Percentiles rank a stretch among this genome's conserved stretches.
phyloP scores from a whole-genome alignment of 2,329 filamentous ascomycete genomes.

The Trematosphaeria pertusa region DNA sequence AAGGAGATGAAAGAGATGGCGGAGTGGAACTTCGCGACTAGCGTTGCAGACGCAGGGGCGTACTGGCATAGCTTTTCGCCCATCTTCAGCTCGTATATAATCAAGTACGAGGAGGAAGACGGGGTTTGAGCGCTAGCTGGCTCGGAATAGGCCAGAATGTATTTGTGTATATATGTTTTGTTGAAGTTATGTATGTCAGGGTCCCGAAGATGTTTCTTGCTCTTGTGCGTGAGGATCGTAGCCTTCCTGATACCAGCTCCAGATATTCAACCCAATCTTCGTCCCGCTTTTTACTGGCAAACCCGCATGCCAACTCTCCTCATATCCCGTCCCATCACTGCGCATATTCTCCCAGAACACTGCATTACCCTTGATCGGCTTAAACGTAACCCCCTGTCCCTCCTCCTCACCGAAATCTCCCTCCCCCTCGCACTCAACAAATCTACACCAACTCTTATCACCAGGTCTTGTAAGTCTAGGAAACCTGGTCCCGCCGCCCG shows the following conservation, averaged over 20 bases:
- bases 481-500: slow-evolving; percentile 68
- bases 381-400: slow-evolving; percentile 63
- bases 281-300: slow-evolving; percentile 62
- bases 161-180: neutral
- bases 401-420: slow-evolving; percentile 23
- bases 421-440: slow-evolving; percentile 59
- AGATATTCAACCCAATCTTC: slow-evolving; percentile 70
- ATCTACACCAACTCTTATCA: slow-evolving; percentile 61
- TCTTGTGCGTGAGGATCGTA: slow-evolving; percentile 20
- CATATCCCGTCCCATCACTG: slow-evolving; percentile 61
- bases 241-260: slow-evolving; percentile 65
- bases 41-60: slow-evolving; percentile 17
- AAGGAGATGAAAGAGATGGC: slow-evolving; percentile 24
- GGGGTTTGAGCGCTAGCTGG: no score
- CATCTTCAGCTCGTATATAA: slow-evolving; percentile 20
- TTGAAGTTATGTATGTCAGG: no score
- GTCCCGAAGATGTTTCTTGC: neutral
- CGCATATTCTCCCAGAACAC: slow-evolving; percentile 69
- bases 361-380: slow-evolving; percentile 64
- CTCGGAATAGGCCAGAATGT: no score
- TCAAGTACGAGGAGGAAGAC: slow-evolving; percentile 14
- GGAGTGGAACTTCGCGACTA: slow-evolving; percentile 22
- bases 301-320: slow-evolving; percentile 67
- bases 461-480: slow-evolving; percentile 57
- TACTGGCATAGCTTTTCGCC: slow-evolving; percentile 31